Evolutionary conservation across 2,329 filamentous ascomycete genomes (phyloP).

Genomic region (Phoma sp.): DNA sequence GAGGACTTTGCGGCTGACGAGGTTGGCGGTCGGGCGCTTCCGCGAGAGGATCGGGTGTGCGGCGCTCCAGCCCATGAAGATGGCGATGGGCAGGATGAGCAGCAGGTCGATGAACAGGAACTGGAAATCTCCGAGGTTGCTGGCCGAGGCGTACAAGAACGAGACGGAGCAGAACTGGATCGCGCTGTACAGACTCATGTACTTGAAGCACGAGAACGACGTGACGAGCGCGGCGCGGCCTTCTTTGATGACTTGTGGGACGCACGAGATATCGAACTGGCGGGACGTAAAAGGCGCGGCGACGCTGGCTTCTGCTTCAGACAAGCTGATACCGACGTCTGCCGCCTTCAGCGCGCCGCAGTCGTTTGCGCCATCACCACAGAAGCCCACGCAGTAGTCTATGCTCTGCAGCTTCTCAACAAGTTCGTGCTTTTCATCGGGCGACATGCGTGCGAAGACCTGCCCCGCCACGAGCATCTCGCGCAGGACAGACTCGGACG

Average conservation of each 20-base stretch:
- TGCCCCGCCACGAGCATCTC: conserved; percentile 90
- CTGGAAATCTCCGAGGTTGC: conserved; percentile 96
- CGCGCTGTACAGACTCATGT: conserved; percentile 98
- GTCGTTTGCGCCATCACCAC: conserved; percentile 96
- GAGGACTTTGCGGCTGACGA: conserved; percentile 91
- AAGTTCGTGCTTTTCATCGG: conserved; percentile 96
- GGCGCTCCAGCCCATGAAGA: conserved; percentile 98
- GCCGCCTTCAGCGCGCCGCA: conserved; percentile 96
- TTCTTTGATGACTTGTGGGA: conserved; percentile 90
- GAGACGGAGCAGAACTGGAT: conserved; percentile 98
- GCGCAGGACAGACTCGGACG: conserved; percentile 77
- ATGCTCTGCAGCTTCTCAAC: conserved; percentile 97
- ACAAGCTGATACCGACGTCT: conserved; percentile 95
- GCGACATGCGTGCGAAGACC: conserved; percentile 97
- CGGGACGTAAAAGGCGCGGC: conserved; percentile 97
- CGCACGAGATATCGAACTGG: conserved; percentile 94
- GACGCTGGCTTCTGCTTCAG: conserved; percentile 95
- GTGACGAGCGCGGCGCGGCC: conserved; percentile 95
- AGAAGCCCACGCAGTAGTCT: conserved; percentile 94
- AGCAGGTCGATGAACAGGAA: conserved; percentile 94
- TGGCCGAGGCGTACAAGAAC: conserved; percentile 92
- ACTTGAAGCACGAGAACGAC: conserved; percentile 99
- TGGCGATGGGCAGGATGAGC: conserved; percentile 92
- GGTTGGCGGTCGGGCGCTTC: conserved; percentile 88
- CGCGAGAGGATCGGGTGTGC: conserved; percentile 77